A percentile compares a stretch with the other conserved stretches of the same genome.
Conservation (phyloP, 768 basidiomycete species). For the Strobilomyces dryophilus region DNA sequence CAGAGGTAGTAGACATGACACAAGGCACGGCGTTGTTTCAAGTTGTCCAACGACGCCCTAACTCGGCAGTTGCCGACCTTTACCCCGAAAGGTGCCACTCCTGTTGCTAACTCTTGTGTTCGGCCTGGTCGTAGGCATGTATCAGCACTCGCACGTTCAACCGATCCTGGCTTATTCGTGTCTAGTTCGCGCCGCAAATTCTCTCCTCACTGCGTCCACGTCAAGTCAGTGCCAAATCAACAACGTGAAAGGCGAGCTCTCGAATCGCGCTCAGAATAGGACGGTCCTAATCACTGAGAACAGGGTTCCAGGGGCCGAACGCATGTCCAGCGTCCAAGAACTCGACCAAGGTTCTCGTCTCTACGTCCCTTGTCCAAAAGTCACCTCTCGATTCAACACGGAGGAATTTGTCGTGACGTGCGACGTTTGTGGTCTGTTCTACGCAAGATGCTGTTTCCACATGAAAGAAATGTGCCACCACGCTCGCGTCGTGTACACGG, state of each 20-base stretch:
- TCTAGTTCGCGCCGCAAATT: too few relatives aligned
- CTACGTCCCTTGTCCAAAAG: neutral
- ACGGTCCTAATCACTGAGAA: neutral
- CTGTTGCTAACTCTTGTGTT: too few relatives aligned
- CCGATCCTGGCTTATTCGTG: too few relatives aligned
- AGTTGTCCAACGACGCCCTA: too few relatives aligned
- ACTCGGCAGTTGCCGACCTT: neutral
- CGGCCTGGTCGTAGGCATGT: too few relatives aligned
- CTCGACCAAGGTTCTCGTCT: neutral
- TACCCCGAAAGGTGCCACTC: too few relatives aligned
- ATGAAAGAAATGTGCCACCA: slow-evolving; percentile 12
- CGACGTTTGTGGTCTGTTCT: neutral
- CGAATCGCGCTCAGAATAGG: neutral
- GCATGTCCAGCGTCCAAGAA: neutral
- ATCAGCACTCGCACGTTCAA: too few relatives aligned
- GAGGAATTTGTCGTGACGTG: slow-evolving; percentile 4
- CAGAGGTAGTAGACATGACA: slow-evolving; percentile 5
- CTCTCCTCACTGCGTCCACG: too few relatives aligned
- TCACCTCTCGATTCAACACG: neutral
- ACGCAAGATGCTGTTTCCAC: slow-evolving; percentile 3
- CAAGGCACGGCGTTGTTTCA: neutral
- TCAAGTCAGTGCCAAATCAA: too few relatives aligned
- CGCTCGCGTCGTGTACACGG: slow-evolving; percentile 25
- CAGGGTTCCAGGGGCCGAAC: neutral
- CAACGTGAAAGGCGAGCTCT: too few relatives aligned